These are phyloP conservation scores for Trametes coccinea DNA, from an alignment of 768 basidiomycete species.

Conservation along the genomic window DNA sequence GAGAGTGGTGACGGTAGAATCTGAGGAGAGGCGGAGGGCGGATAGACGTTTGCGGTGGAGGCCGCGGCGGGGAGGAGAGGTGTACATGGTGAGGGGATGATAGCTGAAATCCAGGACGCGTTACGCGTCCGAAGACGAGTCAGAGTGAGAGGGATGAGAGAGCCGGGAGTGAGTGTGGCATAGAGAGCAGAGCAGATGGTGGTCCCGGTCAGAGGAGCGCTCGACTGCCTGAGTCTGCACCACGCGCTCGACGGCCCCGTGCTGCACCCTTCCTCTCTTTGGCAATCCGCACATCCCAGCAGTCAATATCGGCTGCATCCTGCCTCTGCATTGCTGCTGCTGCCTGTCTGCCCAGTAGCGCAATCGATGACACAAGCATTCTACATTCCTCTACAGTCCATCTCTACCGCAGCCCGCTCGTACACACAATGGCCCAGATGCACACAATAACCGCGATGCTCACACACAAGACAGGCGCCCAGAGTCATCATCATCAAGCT, in stretches of 20 bases:
- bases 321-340: too few species aligned
- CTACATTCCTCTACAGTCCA: background rate
- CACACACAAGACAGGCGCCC: background rate
- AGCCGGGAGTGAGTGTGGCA: background rate
- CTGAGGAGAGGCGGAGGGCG: constrained; percentile 58
- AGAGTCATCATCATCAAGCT: constrained; percentile 9
- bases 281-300: too few species aligned
- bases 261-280: too few species aligned
- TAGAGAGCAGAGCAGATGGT: background rate
- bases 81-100: constrained; percentile 6
- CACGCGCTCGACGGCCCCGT: background rate
- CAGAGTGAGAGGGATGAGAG: constrained; percentile 5
- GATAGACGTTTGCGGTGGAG: constrained; percentile 59
- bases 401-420: background rate
- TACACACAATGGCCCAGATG: background rate
- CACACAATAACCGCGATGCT: background rate
- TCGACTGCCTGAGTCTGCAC: background rate
- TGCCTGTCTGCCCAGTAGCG: background rate
- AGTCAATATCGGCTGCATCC: too few species aligned
- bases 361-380: background rate
- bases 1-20: constrained; percentile 58
- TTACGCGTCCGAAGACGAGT: constrained; percentile 17
- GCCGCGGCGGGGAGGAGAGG: constrained; percentile 27
- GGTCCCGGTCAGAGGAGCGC: background rate
- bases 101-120: constrained; percentile 7